Evolutionary conservation across 2,329 filamentous ascomycete genomes (phyloP).

Genomic region (Zymoseptoria brevis): DNA sequence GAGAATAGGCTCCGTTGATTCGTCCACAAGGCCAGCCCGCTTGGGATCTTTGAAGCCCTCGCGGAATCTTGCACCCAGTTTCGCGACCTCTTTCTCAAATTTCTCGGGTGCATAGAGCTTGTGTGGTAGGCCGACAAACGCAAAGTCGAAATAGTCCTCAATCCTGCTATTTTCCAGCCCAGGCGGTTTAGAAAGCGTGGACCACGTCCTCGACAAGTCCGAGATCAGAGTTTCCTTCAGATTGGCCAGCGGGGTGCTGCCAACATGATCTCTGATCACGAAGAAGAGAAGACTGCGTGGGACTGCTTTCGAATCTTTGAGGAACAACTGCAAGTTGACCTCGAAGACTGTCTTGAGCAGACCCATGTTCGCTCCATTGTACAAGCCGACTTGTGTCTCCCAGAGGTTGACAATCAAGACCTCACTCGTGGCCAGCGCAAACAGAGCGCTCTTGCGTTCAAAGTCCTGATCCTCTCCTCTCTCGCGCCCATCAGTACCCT

Average conservation of each 20-base stretch:
- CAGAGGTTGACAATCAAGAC: slow-evolving; percentile 98
- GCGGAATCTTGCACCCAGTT: slow-evolving; percentile 72
- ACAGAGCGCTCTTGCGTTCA: slow-evolving; percentile 94
- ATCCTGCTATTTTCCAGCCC: slow-evolving; percentile 84
- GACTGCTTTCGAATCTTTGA: slow-evolving; percentile 89
- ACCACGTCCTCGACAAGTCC: slow-evolving; percentile 88
- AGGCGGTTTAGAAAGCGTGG: slow-evolving; percentile 79
- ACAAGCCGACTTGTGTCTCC: slow-evolving; percentile 97
- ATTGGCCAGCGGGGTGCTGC: slow-evolving; percentile 81
- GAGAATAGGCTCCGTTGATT: slow-evolving; percentile 72
- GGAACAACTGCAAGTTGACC: slow-evolving; percentile 92
- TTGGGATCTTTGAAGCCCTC: slow-evolving; percentile 68
- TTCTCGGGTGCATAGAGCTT: slow-evolving; percentile 93
- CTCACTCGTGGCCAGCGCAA: slow-evolving; percentile 94
- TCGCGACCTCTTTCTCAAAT: slow-evolving; percentile 72
- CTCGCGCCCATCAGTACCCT: slow-evolving; percentile 93
- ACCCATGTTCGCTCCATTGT: slow-evolving; percentile 98
- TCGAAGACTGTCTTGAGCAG: slow-evolving; percentile 97
- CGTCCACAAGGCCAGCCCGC: slow-evolving; percentile 54
- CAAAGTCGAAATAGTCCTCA: slow-evolving; percentile 97
- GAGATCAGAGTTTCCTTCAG: slow-evolving; percentile 83
- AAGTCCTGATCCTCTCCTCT: slow-evolving; percentile 98
- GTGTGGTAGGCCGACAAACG: slow-evolving; percentile 89
- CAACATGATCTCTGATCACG: slow-evolving; percentile 94
- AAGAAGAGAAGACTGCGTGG: slow-evolving; percentile 93